phyloP scores from a whole-genome alignment of 148 eudicot genomes.

The Rhododendron simsii region DNA sequence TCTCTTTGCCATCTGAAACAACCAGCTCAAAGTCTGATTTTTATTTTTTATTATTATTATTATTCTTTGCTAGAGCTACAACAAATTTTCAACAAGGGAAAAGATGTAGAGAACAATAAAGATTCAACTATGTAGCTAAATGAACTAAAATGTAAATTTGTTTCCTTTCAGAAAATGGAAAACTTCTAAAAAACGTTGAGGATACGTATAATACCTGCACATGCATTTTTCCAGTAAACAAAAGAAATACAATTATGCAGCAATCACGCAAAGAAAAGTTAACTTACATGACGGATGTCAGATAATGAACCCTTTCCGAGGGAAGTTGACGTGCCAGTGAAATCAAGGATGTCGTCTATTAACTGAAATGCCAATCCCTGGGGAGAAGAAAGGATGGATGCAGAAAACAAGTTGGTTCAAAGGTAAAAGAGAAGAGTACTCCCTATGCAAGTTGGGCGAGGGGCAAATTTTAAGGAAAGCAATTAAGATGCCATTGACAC shows the following conservation, averaged over 20 bases:
- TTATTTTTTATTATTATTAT: not conserved
- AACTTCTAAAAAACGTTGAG: not conserved
- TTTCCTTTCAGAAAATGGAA: no score
- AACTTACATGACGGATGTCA: slow-evolving; percentile 80
- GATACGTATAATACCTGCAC: not conserved
- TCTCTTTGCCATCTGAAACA: not conserved
- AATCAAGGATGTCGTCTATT: slow-evolving; percentile 94
- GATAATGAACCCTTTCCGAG: slow-evolving; percentile 96
- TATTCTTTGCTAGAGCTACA: not conserved
- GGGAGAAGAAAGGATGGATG: slow-evolving; percentile 8
- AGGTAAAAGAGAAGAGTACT: not conserved
- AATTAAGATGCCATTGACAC: not conserved
- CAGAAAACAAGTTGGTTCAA: slow-evolving; percentile 6
- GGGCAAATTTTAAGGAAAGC: not conserved
- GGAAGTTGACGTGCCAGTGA: slow-evolving; percentile 85
- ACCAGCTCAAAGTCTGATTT: not conserved
- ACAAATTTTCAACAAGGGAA: not conserved
- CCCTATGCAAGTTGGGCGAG: not conserved
- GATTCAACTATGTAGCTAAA: not conserved
- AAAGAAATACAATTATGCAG: not conserved
- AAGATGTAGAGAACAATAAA: not conserved
- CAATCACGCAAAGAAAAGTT: not conserved
- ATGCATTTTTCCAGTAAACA: not conserved
- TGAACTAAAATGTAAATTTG: not conserved
- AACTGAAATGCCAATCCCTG: slow-evolving; percentile 95